Evolutionary conservation across 805 yeast genomes (phyloP), one percentile per base, ranked within the genome.

Genomic region (Scheffersomyces ergatensis): DNA sequence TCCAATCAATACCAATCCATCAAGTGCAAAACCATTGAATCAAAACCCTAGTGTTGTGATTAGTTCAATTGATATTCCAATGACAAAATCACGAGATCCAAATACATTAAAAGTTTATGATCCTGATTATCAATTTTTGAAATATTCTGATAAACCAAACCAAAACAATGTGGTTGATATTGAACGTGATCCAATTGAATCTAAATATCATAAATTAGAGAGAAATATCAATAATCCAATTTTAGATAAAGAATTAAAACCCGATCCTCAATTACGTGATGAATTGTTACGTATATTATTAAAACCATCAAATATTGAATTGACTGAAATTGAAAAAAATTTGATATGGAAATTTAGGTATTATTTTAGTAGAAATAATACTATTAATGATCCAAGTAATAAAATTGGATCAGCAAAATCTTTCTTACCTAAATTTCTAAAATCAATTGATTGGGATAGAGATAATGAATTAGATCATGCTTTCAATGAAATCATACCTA

Each of bases 291-390:
- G 67, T 34, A 87, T 90, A 4, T 67, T 92, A 38, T 70, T 71
- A 18, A 87, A 83, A 54, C 90, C 97, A 2, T 89, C 96, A 3
- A 92, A 88, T 33, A 86, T 86, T 39, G 85, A 82, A 49, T 68
- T 93, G 35, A 76, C 83, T 5, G 90, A 85, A 38, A 82, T 83
- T 55, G 63, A 67, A 40, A 63, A 61, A 40, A 88, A 89, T 47
- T 63, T 88, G 54, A 75, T 92, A 13, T 92, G 98, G 97, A 87
- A 85, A 60, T 92, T 85, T 62, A 67, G 98, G 39, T 93, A 86
- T 63, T 90, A 82, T 60, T 68, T 67, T 46, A 62, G 71, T 40
- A 67, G 60, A 43, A 65, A 64, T 44, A 53, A 54, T 33, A 68
- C 85, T n/a, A 76, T 82, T 39, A 81, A 81, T 50, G 65, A 60